Evolutionary conservation across 768 basidiomycete species (phyloP).

Genomic region (Trametes cingulata): DNA sequence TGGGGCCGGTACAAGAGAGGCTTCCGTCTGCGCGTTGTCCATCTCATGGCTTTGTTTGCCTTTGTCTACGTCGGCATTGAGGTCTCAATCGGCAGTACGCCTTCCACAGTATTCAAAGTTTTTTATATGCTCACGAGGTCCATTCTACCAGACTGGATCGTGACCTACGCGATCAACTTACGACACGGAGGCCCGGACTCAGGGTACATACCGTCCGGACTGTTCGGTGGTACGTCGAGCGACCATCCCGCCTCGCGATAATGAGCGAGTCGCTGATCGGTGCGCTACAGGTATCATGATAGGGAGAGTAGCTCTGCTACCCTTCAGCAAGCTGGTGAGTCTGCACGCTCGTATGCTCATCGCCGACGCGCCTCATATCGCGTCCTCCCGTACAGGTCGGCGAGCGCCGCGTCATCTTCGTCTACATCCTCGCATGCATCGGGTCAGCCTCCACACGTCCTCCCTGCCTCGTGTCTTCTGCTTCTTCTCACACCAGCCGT

Average conservation of each 20-base stretch:
- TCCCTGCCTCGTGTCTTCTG: too few species aligned
- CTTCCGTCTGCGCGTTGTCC: constrained; percentile 39
- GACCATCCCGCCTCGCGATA: too few species aligned
- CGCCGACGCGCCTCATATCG: background rate
- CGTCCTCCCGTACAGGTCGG: constrained; percentile 34
- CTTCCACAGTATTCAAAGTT: background rate
- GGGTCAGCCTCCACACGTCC: constrained; percentile 28
- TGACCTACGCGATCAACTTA: constrained; percentile 49
- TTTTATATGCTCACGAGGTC: background rate
- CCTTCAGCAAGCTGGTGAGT: constrained; percentile 46
- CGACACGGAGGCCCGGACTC: constrained; percentile 47
- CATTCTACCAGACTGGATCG: constrained; percentile 48
- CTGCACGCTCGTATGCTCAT: background rate
- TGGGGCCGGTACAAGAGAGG: constrained; percentile 48
- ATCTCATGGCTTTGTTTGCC: constrained; percentile 44
- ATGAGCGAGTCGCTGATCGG: background rate
- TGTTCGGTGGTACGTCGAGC: constrained; percentile 41
- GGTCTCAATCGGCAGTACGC: constrained; percentile 39
- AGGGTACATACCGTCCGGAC: constrained; percentile 52
- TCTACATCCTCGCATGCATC: constrained; percentile 32
- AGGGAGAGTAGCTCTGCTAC: constrained; percentile 53
- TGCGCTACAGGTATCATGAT: constrained; percentile 45
- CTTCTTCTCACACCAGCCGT: background rate
- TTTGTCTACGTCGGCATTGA: constrained; percentile 47
- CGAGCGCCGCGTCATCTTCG: constrained; percentile 30